Evolutionary conservation across 2,329 filamentous ascomycete species (phyloP), one percentile per base, ranked within the genome.

Genomic region (Ophiostoma sp.): DNA sequence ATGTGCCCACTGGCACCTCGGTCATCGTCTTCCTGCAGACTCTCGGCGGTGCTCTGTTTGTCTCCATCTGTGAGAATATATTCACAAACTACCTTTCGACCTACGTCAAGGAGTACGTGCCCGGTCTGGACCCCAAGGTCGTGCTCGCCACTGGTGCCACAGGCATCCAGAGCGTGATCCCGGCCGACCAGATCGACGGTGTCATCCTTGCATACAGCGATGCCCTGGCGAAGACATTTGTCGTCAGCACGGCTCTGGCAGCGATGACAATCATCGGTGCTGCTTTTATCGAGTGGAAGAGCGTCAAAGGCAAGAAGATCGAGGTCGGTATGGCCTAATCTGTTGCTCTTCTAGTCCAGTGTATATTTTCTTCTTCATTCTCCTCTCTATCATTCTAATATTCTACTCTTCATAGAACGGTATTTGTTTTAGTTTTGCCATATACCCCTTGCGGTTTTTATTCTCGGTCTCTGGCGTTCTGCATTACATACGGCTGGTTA

Each of bases 281-380:
- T 6, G 70, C 77, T 14, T 73, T 74, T 0, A 77, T 82, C 70
- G 80, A 82, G 73, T 79, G 78, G 78, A 79, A 78, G 75, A 81
- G 78, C 69, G 78, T 83, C 38, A 82, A 82, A 72, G 80, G 67
- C 60, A 69, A 69, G 66, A 67, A 69, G 1, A 27, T 71, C 2
- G 67, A 71, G 69, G 42, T 47, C 40, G 40, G 60, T 4, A 41
- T 63, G 60, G 40, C 40, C 14, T 63, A 42, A 9, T 42, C n/a
- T 12, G 2, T n/a, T 41, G 38, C 16, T 7, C 16, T 63, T n/a
- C 12, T 8, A 27, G 27, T 27, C 27, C 27, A 27, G 27, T 38
- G n/a, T 2, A 16, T 42, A 27, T 36, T 4, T 55, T 11, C 12
- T 7, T 44, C 42, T 44, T 44, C 7, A 18, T 18, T 63, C 38